Percentiles rank a stretch among this genome's conserved stretches.
phyloP scores from a whole-genome alignment of 495 filamentous ascomycete genomes.

The Xylaria cubensis region DNA sequence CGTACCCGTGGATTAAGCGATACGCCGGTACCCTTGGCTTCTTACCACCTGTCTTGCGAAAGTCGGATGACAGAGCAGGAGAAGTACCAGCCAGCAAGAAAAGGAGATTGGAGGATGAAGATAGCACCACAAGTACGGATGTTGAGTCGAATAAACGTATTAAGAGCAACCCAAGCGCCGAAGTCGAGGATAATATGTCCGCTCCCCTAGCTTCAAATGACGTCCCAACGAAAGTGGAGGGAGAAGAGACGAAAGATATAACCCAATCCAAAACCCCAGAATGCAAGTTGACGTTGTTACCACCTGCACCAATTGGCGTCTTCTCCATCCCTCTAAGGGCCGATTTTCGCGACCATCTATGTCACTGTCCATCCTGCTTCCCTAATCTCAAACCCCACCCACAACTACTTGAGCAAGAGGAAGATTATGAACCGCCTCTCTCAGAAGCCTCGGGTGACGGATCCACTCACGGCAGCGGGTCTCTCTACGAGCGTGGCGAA shows the following conservation, averaged over 20 bases:
- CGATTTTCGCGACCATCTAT: slow-evolving; percentile 76
- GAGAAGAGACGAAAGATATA: slow-evolving; percentile 37
- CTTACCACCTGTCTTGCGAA: slow-evolving; percentile 66
- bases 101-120: slow-evolving; percentile 73
- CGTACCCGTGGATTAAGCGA: slow-evolving; percentile 88
- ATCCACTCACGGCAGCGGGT: slow-evolving; percentile 63
- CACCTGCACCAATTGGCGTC: slow-evolving; percentile 55
- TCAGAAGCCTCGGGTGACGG: slow-evolving; percentile 59
- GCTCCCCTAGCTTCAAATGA: slow-evolving; percentile 17
- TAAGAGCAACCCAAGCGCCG: slow-evolving; percentile 51
- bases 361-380: slow-evolving; percentile 82
- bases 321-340: slow-evolving; percentile 83
- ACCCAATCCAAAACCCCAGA: slow-evolving; percentile 24
- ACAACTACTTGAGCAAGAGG: slow-evolving; percentile 91
- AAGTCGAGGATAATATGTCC: slow-evolving; percentile 12
- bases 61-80: slow-evolving; percentile 14
- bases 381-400: slow-evolving; percentile 70
- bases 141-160: slow-evolving; percentile 56
- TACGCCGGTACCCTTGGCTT: slow-evolving; percentile 89
- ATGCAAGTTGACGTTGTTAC: slow-evolving; percentile 58
- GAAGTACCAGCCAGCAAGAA: slow-evolving; percentile 63
- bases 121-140: slow-evolving; percentile 32
- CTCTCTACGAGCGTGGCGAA: slow-evolving; percentile 86
- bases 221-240: slow-evolving; percentile 31
- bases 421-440: slow-evolving; percentile 86